Evolutionary conservation across 306 rosid species (phyloP).

Genomic region (Mucuna pruriens): DNA sequence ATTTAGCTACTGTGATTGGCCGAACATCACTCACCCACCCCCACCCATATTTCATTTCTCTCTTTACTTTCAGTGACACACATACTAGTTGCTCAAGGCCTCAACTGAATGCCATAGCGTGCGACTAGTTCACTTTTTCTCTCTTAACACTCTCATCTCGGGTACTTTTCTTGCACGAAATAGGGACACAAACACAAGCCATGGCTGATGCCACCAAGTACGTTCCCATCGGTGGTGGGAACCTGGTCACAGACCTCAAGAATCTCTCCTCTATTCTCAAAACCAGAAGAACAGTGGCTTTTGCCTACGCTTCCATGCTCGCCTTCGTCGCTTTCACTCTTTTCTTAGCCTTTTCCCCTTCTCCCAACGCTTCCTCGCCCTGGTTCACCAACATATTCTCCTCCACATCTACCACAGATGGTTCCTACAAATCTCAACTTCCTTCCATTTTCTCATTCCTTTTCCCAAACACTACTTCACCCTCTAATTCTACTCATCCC

Average conservation of each 20-base stretch:
- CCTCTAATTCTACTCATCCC: constrained; percentile 9
- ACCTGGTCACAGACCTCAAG: constrained; percentile 58
- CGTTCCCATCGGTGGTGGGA: constrained; percentile 50
- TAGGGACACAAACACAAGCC: neutral
- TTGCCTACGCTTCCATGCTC: constrained; percentile 68
- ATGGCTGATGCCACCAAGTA: constrained; percentile 84
- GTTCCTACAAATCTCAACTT: constrained; percentile 53
- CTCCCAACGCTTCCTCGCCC: constrained; percentile 63
- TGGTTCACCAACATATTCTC: constrained; percentile 66
- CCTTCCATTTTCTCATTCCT: constrained; percentile 53
- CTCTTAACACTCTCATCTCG: neutral
- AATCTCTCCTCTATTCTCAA: constrained; percentile 63
- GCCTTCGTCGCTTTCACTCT: constrained; percentile 71
- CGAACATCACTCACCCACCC: constrained; percentile 14
- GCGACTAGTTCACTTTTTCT: neutral
- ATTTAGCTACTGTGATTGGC: constrained; percentile 1
- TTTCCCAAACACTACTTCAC: constrained; percentile 56
- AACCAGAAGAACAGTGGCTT: constrained; percentile 63
- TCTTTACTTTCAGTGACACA: neutral
- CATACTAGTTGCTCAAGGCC: neutral
- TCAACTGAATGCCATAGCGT: neutral
- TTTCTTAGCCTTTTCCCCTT: constrained; percentile 73
- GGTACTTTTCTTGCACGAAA: too few relatives aligned
- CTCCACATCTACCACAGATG: constrained; percentile 7
- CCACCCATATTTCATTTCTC: neutral